Base-by-base conservation (phyloP, 2,329 filamentous ascomycete genomes). In the Fusarium albosuccineum region DNA sequence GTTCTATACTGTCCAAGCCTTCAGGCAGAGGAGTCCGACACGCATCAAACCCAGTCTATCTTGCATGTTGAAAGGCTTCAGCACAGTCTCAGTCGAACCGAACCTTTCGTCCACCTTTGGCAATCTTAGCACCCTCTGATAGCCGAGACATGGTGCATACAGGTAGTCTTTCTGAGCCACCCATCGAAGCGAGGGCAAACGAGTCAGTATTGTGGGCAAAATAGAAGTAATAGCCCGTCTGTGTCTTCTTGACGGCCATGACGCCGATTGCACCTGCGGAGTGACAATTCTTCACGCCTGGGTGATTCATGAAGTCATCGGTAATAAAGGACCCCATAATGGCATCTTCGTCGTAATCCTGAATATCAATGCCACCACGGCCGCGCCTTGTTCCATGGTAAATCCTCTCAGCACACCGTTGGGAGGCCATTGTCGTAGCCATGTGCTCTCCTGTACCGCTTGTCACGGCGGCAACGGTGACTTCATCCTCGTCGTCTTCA, bases 391-490 rank as follows among this genome's bases (percentile, higher is more conserved):
- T 91, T 70, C 85, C 87, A 68, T 91, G 87, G 75, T 94, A 97
- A 27, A 99, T 85, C 45, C 96, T 88, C 68, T 95, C 92, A 1
- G 94, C 94, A 75, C 94, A 97, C 57, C 91, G 90, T 60, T 91
- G 90, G 7, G 96, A 94, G 10, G 96, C 95, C 86, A 97, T 91
- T 0, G 94, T 97, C 0, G 95, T 97, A 36, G 94, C 92, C 92
- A 99, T 99, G 76, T 99, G 96, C 80, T 99, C 96, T 48, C 96
- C 96, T 3, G 96, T 99, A 29, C 96, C 96, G 75, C 93, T 97
- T 39, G 94, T 97, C 22, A 97, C 93, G 27, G 91, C 89, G 30
- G 93, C 95, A 29, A 97, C 93, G 45, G 86, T 88, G 8, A 89
- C 85, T 45, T 85, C 82, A 3, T 92, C 88, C 7, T 87, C 82